phyloP scores from a whole-genome alignment of 148 eudicot species.

The Dianthus caryophyllus region DNA sequence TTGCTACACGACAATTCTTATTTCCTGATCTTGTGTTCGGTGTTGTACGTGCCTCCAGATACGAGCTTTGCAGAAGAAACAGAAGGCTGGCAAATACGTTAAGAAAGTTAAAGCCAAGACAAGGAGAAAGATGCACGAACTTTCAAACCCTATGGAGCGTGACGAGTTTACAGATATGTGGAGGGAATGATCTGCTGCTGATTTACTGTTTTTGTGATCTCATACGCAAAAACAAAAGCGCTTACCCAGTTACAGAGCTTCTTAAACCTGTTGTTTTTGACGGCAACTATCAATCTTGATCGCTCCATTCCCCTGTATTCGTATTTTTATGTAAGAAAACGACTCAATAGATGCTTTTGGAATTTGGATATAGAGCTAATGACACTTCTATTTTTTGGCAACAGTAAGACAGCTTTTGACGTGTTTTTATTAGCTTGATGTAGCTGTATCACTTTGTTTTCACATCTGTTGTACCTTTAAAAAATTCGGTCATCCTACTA shows the following conservation, averaged over 20 bases:
- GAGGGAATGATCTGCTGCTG: constrained; percentile 51
- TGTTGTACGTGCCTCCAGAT: constrained; percentile 37
- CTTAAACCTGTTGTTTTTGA: neutral
- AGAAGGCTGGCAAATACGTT: constrained; percentile 81
- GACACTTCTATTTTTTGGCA: neutral
- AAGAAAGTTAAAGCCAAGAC: constrained; percentile 92
- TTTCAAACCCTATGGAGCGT: constrained; percentile 63
- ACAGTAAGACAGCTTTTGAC: neutral
- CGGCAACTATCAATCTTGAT: neutral
- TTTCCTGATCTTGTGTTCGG: neutral
- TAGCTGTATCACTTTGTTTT: neutral
- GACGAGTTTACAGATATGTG: constrained; percentile 97
- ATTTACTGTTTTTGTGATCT: neutral
- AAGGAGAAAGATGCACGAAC: constrained; percentile 79
- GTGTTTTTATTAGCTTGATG: neutral
- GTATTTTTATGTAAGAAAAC: neutral
- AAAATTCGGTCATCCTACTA: too few relatives aligned
- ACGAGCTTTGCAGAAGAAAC: constrained; percentile 74
- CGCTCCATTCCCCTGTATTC: neutral
- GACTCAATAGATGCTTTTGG: neutral
- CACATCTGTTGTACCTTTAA: too few relatives aligned
- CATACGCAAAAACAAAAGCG: neutral
- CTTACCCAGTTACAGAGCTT: neutral
- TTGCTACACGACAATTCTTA: neutral
- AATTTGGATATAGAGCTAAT: neutral